Percentiles rank a stretch among this genome's conserved stretches.
phyloP scores from a whole-genome alignment of 2,329 filamentous ascomycete genomes.

The Truncatella angustata region DNA sequence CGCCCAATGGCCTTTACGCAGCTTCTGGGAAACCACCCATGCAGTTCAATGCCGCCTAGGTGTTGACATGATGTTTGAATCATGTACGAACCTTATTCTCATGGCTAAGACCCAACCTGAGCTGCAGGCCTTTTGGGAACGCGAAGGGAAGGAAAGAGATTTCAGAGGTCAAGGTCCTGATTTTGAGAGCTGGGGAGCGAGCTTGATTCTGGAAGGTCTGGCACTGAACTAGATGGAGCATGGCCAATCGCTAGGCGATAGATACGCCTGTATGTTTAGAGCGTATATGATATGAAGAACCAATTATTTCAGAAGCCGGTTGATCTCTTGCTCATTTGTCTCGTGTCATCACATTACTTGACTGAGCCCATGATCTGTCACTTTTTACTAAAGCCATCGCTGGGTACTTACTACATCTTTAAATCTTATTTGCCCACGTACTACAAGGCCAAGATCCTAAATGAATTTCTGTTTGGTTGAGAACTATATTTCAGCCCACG shows the following conservation, averaged over 20 bases:
- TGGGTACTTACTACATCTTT: too few relatives aligned
- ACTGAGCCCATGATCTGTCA: too few relatives aligned
- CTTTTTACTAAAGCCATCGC: too few relatives aligned
- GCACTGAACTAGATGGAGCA: slow-evolving; percentile 2
- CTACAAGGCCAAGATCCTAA: too few relatives aligned
- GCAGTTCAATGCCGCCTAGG: too few relatives aligned
- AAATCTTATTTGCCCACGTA: too few relatives aligned
- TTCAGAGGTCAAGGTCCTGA: not conserved
- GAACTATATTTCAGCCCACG: too few relatives aligned
- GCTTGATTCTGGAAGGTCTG: slow-evolving; percentile 7
- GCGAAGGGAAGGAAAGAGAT: not conserved
- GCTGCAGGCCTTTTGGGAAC: not conserved
- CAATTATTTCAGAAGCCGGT: not conserved
- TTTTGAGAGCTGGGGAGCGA: not conserved
- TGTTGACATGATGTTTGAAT: not conserved
- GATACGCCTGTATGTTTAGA: not conserved
- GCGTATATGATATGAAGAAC: slow-evolving; percentile 2
- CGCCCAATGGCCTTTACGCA: too few relatives aligned
- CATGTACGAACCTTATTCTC: slow-evolving; percentile 9
- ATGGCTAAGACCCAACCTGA: slow-evolving; percentile 11
- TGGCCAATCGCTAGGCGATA: not conserved
- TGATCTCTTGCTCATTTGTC: too few relatives aligned
- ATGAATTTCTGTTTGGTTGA: too few relatives aligned
- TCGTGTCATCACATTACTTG: too few relatives aligned
- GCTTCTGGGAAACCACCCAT: too few relatives aligned